Base-by-base conservation (phyloP, 2,329 filamentous ascomycete genomes). In the Monilinia polystroma region DNA sequence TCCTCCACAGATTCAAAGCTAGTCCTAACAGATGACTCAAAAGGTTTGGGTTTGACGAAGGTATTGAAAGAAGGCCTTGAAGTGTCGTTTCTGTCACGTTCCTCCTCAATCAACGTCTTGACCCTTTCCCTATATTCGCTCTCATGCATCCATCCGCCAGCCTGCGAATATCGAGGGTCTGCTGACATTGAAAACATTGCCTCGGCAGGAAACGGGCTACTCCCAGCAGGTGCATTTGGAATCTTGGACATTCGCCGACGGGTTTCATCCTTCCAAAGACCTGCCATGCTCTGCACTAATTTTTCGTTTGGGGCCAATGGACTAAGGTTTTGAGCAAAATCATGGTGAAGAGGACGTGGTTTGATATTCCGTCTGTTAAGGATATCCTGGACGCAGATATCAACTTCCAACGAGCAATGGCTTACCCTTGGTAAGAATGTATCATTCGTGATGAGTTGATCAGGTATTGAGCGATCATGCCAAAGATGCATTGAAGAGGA, bases 131-230 rank as follows among this genome's bases (percentile, higher is more conserved):
- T 82, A 74, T 90, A 94, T 74, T 97, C 93, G 57, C 92, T 88
- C 76, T 98, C 94, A 72, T 97, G 93, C 66, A 97, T 90, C 94
- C 95, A 99, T 0, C 87, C 89, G n/a, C 87, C 86, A n/a, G 86
- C 82, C 51, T 88, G 84, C 2, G 87, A 86, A 68, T 91, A 84
- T 64, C 93, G 85, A 43, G 87, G 82, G 77, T 95, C 90, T 7
- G 92, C 92, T 51, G 93, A 96, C 88, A 98, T 96, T 2, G 92
- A 92, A 4, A 96, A 85, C 67, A 98, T 79, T 5, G 87, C 92
- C 71, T 97, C 93, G 0, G 87, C 82, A 2, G 90, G 87, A 70
- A 97, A 97, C 0, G 92, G 91, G 69, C 85, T 94, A 73, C 87
- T 91, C 6, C 83, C 86, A 43, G 87, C 83, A 70, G 87, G 82